Evolutionary conservation across 1,284 basidiomycete genomes (phyloP).

Genomic region (Cronartium ribicola): DNA sequence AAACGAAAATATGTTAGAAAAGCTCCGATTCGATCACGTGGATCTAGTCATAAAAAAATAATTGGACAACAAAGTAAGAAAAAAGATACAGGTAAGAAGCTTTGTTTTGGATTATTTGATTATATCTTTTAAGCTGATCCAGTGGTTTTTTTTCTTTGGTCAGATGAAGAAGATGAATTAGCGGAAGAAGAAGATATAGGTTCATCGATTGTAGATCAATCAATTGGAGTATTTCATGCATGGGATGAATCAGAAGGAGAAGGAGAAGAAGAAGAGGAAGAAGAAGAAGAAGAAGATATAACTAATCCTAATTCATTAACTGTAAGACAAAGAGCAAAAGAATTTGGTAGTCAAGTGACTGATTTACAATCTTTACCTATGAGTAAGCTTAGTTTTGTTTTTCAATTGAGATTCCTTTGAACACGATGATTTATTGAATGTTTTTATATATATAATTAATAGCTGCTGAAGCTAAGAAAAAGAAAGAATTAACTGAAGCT

Average conservation of each 20-base stretch:
- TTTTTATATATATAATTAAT: not conserved
- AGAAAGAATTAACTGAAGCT: constrained; percentile 41
- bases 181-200: constrained; percentile 17
- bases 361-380: constrained; percentile 42
- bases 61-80: not conserved
- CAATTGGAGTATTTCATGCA: constrained; percentile 18
- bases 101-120: not conserved
- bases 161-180: constrained; percentile 40
- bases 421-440: not conserved
- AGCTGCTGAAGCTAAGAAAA: constrained; percentile 37
- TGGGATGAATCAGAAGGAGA: constrained; percentile 26
- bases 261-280: no score
- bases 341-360: constrained; percentile 34
- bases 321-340: constrained; percentile 41
- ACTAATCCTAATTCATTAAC: constrained; percentile 20
- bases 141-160: not conserved
- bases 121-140: not conserved
- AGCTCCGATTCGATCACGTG: not conserved
- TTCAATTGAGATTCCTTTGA: not conserved
- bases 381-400: constrained; percentile 6
- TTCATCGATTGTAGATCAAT: constrained; percentile 17
- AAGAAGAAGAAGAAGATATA: not conserved
- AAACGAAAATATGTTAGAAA: constrained; percentile 35
- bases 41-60: constrained; percentile 28
- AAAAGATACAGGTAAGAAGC: constrained; percentile 1